Percentiles rank a stretch among this genome's conserved stretches.
Evolutionary conservation across 139 green algal genomes (phyloP).

Genomic region (Mychonastes homosphaera): DNA sequence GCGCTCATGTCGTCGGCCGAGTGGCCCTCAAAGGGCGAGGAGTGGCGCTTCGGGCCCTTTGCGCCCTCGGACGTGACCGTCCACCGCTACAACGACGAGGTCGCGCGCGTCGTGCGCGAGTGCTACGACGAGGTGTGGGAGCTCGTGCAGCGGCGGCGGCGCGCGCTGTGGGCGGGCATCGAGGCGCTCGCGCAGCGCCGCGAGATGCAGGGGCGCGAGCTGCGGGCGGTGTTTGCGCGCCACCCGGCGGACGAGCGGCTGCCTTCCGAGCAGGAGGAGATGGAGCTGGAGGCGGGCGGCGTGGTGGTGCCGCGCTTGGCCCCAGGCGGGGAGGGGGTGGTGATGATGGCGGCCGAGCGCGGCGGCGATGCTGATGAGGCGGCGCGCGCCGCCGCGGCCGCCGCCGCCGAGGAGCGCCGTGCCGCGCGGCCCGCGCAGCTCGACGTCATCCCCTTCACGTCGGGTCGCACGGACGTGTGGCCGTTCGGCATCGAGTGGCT

Average conservation of each 20-base stretch:
- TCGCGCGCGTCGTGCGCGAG: conserved; percentile 30
- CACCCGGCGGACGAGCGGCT: conserved; percentile 21
- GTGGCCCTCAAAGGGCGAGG: conserved; percentile 36
- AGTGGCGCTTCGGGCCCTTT: conserved; percentile 41
- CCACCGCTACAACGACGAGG: conserved; percentile 47
- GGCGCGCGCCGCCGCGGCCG: no score
- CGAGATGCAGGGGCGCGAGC: conserved; percentile 23
- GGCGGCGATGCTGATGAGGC: no score
- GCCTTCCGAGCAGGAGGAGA: neutral
- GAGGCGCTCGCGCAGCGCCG: conserved; percentile 1
- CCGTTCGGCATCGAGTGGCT: conserved; percentile 43
- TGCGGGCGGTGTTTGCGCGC: conserved; percentile 35
- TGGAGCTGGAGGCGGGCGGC: neutral
- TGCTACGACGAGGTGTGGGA: conserved; percentile 37
- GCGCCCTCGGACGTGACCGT: conserved; percentile 37
- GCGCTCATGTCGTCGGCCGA: conserved; percentile 44
- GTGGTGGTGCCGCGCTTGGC: no score
- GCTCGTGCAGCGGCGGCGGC: conserved; percentile 23
- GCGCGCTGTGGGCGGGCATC: conserved; percentile 20
- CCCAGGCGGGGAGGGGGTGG: conserved; percentile 21
- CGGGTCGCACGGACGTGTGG: conserved; percentile 18
- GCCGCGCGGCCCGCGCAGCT: neutral
- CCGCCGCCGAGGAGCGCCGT: no score
- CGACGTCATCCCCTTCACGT: conserved; percentile 12
- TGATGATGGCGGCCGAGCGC: conserved; percentile 17